Percentiles rank a stretch among this genome's conserved stretches.
phyloP scores from a whole-genome alignment of 495 filamentous ascomycete species.

The Trichocladium uniseriatum region DNA sequence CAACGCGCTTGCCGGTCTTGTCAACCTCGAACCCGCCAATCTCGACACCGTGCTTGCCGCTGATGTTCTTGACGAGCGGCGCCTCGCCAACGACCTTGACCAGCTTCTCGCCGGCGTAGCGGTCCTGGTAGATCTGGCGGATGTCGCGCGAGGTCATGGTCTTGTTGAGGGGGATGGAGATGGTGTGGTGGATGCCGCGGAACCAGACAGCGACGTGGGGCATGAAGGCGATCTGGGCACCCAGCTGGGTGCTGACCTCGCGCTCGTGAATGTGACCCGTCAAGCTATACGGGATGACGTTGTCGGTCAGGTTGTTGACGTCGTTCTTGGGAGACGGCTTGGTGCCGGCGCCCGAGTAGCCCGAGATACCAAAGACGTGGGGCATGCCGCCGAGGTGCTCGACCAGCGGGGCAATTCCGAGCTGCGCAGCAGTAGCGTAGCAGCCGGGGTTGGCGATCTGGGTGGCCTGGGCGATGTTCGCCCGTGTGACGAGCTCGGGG shows the following conservation, averaged over 20 bases:
- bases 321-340: conserved; percentile 96
- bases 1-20: conserved; percentile 76
- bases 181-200: conserved; percentile 89
- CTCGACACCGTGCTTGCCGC: conserved; percentile 84
- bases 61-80: conserved; percentile 79
- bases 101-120: conserved; percentile 89
- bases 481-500: conserved; percentile 73
- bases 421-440: conserved; percentile 93
- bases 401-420: conserved; percentile 79
- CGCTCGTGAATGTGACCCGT: conserved; percentile 95
- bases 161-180: conserved; percentile 77
- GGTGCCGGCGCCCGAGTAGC: conserved; percentile 93
- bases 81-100: conserved; percentile 86
- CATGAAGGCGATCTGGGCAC: conserved; percentile 71
- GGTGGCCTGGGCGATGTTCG: conserved; percentile 69
- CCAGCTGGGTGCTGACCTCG: conserved; percentile 76
- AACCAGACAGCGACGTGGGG: conserved; percentile 97
- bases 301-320: conserved; percentile 74
- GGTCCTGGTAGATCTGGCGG: conserved; percentile 87
- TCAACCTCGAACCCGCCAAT: conserved; percentile 93
- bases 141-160: conserved; percentile 86
- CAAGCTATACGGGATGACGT: conserved; percentile 86
- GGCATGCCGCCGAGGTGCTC: conserved; percentile 71
- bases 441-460: conserved; percentile 93
- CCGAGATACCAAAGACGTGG: conserved; percentile 85